Conservation (phyloP, 306 rosid species). For the Chamaecrista fasciculata region DNA sequence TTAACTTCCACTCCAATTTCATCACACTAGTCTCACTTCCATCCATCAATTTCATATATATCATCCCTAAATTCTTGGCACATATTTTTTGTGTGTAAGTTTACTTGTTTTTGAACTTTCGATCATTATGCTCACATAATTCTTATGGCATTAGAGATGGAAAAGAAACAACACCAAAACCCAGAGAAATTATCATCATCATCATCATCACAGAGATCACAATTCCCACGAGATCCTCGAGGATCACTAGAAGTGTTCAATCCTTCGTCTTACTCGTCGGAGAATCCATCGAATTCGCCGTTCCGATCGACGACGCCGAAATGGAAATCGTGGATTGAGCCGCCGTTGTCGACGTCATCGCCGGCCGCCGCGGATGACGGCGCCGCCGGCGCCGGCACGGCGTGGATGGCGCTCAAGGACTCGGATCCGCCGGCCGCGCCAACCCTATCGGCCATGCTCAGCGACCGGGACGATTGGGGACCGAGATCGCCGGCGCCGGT, state of each 20-base stretch:
- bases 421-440: constrained; percentile 46
- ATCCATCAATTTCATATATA: too few relatives aligned
- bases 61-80: too few relatives aligned
- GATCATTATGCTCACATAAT: too few relatives aligned
- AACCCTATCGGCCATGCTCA: too few relatives aligned
- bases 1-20: too few relatives aligned
- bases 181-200: too few relatives aligned
- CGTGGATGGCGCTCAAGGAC: constrained; percentile 91
- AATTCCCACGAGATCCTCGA: constrained; percentile 69
- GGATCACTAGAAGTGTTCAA: constrained; percentile 93
- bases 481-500: constrained; percentile 8
- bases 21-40: too few relatives aligned
- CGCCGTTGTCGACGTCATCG: constrained; percentile 19
- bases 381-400: constrained; percentile 51
- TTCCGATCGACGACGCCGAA: constrained; percentile 40
- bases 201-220: constrained; percentile 37
- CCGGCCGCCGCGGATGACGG: constrained; percentile 7
- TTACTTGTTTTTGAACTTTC: background rate
- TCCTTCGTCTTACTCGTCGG: constrained; percentile 48
- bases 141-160: constrained; percentile 36
- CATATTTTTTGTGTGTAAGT: too few relatives aligned
- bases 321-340: constrained; percentile 50
- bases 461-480: too few relatives aligned
- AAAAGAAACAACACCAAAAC: constrained; percentile 41
- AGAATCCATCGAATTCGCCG: constrained; percentile 32